Evolutionary conservation across 2,329 filamentous ascomycete species (phyloP).

Genomic region (Trichoderma koningii): DNA sequence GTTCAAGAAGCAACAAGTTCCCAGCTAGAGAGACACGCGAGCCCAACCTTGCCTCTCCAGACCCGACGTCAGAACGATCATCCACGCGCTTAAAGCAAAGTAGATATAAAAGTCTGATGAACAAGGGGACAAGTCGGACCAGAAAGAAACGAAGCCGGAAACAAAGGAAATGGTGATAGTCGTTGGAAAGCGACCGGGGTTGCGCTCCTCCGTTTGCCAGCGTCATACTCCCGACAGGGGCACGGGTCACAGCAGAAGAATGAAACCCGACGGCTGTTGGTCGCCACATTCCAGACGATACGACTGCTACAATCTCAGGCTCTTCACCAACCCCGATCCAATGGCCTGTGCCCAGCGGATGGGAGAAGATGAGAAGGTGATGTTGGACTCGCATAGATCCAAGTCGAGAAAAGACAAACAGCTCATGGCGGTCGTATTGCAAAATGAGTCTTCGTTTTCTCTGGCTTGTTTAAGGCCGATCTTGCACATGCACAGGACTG

Average conservation of each 20-base stretch:
- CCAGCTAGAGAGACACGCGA: background rate
- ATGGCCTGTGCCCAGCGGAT: too few species aligned
- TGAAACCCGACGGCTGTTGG: constrained; percentile 14
- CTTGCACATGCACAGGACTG: too few species aligned
- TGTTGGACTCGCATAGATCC: too few species aligned
- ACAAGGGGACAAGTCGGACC: background rate
- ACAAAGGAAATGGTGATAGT: constrained; percentile 24
- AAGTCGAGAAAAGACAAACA: too few species aligned
- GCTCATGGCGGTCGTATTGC: too few species aligned
- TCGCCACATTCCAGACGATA: background rate
- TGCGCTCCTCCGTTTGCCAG: background rate
- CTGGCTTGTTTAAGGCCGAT: too few species aligned
- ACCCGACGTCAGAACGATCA: background rate
- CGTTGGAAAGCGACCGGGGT: constrained; percentile 1
- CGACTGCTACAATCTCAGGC: too few species aligned
- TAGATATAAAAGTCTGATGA: background rate
- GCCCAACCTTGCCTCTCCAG: background rate
- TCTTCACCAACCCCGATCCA: too few species aligned
- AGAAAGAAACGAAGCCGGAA: background rate
- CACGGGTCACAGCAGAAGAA: background rate
- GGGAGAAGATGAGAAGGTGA: too few species aligned
- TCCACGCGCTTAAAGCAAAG: background rate
- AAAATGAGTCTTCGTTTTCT: too few species aligned
- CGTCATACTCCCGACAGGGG: background rate
- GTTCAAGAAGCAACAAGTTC: background rate